Conservation (phyloP, 495 filamentous ascomycete genomes). For the Hypoxylon intermedium region DNA sequence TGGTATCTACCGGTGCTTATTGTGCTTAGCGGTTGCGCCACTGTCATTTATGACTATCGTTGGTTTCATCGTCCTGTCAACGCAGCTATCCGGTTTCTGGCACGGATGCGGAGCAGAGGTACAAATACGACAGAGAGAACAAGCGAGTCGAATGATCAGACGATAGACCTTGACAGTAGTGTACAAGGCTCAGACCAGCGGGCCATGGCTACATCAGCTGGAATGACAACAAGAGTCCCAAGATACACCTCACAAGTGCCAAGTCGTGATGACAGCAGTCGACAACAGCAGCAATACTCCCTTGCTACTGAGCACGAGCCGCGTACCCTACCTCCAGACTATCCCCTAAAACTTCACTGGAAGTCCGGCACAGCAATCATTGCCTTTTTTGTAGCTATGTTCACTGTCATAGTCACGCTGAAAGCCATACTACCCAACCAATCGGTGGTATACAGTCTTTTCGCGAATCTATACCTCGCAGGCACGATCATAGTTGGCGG, state of each 20-base stretch:
- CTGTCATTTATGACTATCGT: slow-evolving; percentile 67
- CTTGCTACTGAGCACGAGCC: slow-evolving; percentile 43
- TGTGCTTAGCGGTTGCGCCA: slow-evolving; percentile 60
- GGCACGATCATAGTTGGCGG: slow-evolving; percentile 92
- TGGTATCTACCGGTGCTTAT: slow-evolving; percentile 87
- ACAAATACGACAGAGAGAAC: slow-evolving; percentile 1
- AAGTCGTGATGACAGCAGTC: slow-evolving; percentile 18
- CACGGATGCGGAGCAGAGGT: not conserved
- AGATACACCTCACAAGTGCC: slow-evolving; percentile 12
- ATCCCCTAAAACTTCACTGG: slow-evolving; percentile 52
- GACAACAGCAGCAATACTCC: too few species aligned
- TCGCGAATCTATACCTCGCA: slow-evolving; percentile 82
- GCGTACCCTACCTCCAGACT: slow-evolving; percentile 50
- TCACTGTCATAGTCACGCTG: slow-evolving; percentile 67
- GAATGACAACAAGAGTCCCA: not conserved
- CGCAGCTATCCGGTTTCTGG: not conserved
- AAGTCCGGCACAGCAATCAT: slow-evolving; percentile 58
- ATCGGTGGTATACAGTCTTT: slow-evolving; percentile 66
- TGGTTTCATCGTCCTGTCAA: slow-evolving; percentile 49
- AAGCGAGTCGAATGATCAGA: slow-evolving; percentile 2
- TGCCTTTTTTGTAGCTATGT: slow-evolving; percentile 62
- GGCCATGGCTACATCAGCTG: not conserved
- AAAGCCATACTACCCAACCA: slow-evolving; percentile 53
- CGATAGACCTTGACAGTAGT: not conserved
- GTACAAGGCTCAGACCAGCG: not conserved